Evolutionary conservation across 768 basidiomycete species (phyloP), one percentile per base, ranked within the genome.

Genomic region (Xerocomus brunneocitrinus): DNA sequence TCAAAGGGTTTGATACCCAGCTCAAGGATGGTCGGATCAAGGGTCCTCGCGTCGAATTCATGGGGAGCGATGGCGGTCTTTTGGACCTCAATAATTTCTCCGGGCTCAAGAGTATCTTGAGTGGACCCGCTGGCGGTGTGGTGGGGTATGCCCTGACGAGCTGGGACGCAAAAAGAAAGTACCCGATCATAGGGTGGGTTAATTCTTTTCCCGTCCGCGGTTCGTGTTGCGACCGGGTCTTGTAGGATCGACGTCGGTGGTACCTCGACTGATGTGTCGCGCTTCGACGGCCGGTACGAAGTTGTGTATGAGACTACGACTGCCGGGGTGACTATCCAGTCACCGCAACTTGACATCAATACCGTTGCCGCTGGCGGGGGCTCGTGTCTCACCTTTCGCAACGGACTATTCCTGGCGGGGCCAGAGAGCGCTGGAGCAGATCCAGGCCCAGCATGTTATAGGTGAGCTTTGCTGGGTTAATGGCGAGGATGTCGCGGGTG

Each of bases 321-420:
- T 0, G 95, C 95, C 0, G 92, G 94, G 1, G 87, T 97, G 19
- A 89, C 89, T 0, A 91, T 98, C 48, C 91, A 95, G 65, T 88
- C 87, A 1, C 91, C 94, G 0, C 93, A 95, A 61, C 79, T 98
- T 16, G 94, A 97, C 62, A 95, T 98, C 69, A 95, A 95, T 67
- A 93, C 91, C 5, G 93, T 97, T 45, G 95, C 95, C 7, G 95
- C 95, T 0, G 95, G 95, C 3, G 95, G 95, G 41, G 95, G 95
- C 0, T 91, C 89, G 1, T 87, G 94, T 60, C 73, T 98, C 45
- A 86, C 83, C 3, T 98, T 90, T 77, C 79, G 84, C 25, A 95
- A 95, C 60, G 94, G 94, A 1, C 77, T 98, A 22, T 97, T 97
- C 74, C 74, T 84, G 16, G 87, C 91, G 16, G 95, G 95, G 0